Conservation (phyloP, 2,329 filamentous ascomycete species). For the Clonostachys byssicola region DNA sequence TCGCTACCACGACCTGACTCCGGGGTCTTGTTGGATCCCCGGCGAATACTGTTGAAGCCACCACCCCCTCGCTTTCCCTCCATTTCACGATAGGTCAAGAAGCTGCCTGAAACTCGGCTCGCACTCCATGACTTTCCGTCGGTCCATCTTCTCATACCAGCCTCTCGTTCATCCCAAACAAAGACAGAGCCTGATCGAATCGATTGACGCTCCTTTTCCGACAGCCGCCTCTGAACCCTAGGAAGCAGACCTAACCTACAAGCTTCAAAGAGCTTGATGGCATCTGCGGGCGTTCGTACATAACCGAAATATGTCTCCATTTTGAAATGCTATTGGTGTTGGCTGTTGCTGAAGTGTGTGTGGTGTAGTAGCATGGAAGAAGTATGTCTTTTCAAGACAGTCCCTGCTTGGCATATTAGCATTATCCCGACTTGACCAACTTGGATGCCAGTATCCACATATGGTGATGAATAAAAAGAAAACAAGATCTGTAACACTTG, state of each 20-base stretch:
- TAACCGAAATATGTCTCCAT: conserved; percentile 98
- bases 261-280: conserved; percentile 97
- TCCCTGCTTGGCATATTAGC: too few species aligned
- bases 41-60: conserved; percentile 57
- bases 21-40: conserved; percentile 69
- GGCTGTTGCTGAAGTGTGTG: not conserved
- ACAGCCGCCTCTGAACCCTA: conserved; percentile 85
- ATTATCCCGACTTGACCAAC: too few species aligned
- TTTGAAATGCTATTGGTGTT: not conserved
- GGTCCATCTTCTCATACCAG: conserved; percentile 97
- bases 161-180: conserved; percentile 99
- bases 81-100: conserved; percentile 97
- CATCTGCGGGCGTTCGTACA: conserved; percentile 92
- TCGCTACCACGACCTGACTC: conserved; percentile 79
- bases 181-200: conserved; percentile 97
- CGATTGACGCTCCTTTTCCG: conserved; percentile 93
- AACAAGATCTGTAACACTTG: too few species aligned
- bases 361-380: not conserved
- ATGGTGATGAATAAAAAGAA: too few species aligned
- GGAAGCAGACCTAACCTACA: conserved; percentile 86
- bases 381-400: too few species aligned
- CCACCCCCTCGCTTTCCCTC: conserved; percentile 93
- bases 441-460: too few species aligned
- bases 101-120: conserved; percentile 94
- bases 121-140: conserved; percentile 99